phyloP scores from a whole-genome alignment of 2,329 filamentous ascomycete species.

The Aspergillus aculeatinus region DNA sequence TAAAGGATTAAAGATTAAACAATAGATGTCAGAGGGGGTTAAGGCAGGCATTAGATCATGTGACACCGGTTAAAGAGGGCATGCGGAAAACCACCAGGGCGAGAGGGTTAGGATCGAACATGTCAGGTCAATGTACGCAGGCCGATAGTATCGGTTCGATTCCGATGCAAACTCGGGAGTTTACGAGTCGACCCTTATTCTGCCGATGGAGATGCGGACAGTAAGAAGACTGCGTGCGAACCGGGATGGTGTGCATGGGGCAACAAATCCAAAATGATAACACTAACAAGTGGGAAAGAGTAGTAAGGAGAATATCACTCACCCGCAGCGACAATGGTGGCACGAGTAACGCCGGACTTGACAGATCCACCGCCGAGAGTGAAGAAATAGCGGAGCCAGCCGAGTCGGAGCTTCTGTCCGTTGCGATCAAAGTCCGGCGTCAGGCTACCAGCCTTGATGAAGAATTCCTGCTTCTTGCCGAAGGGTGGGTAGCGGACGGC shows the following conservation, averaged over 20 bases:
- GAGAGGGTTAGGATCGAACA: not conserved
- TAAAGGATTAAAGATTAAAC: not conserved
- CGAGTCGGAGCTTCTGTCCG: conserved; percentile 45
- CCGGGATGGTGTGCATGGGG: not conserved
- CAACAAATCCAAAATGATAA: not conserved
- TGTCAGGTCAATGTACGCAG: not conserved
- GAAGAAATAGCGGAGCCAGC: conserved; percentile 41
- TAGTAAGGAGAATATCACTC: conserved; percentile 28
- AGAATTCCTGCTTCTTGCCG: conserved; percentile 54
- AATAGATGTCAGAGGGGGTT: not conserved
- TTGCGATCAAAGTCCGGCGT: conserved; percentile 62
- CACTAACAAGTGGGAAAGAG: not conserved
- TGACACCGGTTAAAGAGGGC: not conserved
- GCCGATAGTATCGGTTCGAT: not conserved
- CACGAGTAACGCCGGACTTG: conserved; percentile 37
- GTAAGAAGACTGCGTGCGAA: not conserved
- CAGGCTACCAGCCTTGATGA: conserved; percentile 50
- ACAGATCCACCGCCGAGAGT: conserved; percentile 43
- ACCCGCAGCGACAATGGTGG: conserved; percentile 39
- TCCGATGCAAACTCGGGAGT: not conserved
- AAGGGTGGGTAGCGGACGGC: conserved; percentile 62
- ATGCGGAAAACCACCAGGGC: not conserved
- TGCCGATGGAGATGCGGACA: not conserved
- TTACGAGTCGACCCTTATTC: not conserved
- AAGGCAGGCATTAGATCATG: not conserved